Percentiles rank a stretch among this genome's conserved stretches.
phyloP scores from a whole-genome alignment of 1,284 basidiomycete genomes.

The Chalciporus sp. region DNA sequence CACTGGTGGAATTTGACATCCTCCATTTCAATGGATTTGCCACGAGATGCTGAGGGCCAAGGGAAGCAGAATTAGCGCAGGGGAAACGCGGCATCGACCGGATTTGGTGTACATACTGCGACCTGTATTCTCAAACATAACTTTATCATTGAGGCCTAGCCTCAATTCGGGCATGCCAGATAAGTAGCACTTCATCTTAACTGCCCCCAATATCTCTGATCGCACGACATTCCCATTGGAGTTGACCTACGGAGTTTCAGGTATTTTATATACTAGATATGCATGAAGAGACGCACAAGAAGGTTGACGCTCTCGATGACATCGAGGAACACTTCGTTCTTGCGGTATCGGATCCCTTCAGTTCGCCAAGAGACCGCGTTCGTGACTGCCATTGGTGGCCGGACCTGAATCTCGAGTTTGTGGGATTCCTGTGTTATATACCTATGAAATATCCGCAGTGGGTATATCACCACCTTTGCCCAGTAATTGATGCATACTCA shows the following conservation, averaged over 20 bases:
- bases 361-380: conserved; percentile 99
- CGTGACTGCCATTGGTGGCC: conserved; percentile 96
- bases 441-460: conserved; percentile 42
- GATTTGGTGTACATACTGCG: conserved; percentile 64
- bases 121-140: conserved; percentile 98
- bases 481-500: conserved; percentile 40
- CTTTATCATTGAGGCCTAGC: conserved; percentile 97
- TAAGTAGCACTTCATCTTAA: conserved; percentile 99
- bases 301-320: conserved; percentile 98
- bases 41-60: conserved; percentile 72
- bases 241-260: conserved; percentile 74
- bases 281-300: conserved; percentile 59
- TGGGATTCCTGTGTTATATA: conserved; percentile 99
- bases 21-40: conserved; percentile 99
- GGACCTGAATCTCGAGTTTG: conserved; percentile 96
- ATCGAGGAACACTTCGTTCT: conserved; percentile 99
- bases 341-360: conserved; percentile 96
- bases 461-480: neutral
- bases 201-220: conserved; percentile 94
- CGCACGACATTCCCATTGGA: conserved; percentile 96
- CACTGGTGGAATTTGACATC: conserved; percentile 99
- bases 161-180: conserved; percentile 98
- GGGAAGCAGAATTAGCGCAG: neutral
- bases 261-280: neutral
- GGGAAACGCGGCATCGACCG: neutral